These are phyloP conservation scores for Xerocomellus amylosporus DNA, from an alignment of 768 basidiomycete species.

Conservation along the genomic window DNA sequence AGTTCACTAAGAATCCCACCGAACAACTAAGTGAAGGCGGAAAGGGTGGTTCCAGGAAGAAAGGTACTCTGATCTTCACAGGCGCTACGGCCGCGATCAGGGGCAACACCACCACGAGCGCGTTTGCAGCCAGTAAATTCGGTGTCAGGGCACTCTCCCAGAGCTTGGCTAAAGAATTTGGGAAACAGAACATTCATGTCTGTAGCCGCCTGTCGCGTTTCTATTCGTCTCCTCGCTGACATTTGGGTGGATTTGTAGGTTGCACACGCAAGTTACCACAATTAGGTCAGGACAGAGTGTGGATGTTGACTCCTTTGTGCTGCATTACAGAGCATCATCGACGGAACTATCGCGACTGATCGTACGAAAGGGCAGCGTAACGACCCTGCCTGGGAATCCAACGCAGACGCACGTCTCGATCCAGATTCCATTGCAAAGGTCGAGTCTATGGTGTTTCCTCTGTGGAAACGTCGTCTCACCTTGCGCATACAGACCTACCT, in stretches of 20 bases:
- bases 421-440: constrained; percentile 73
- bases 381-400: constrained; percentile 40
- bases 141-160: constrained; percentile 63
- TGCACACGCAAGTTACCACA: constrained; percentile 53
- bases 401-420: constrained; percentile 48
- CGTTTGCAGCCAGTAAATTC: constrained; percentile 63
- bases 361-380: constrained; percentile 29
- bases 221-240: neutral
- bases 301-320: neutral
- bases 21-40: constrained; percentile 42
- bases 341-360: constrained; percentile 53
- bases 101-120: constrained; percentile 60
- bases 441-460: constrained; percentile 15
- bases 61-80: constrained; percentile 67
- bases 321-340: constrained; percentile 56
- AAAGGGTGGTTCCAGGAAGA: constrained; percentile 44
- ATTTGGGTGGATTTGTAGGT: constrained; percentile 37
- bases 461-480: neutral
- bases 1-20: constrained; percentile 53
- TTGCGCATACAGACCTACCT: constrained; percentile 51
- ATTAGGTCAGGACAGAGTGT: neutral
- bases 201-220: constrained; percentile 3
- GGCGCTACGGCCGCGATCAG: constrained; percentile 67
- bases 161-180: constrained; percentile 73
- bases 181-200: constrained; percentile 72